Evolutionary conservation across 768 basidiomycete species (phyloP), one percentile per base, ranked within the genome.

Genomic region (Rhodotorula kratochvilovae): DNA sequence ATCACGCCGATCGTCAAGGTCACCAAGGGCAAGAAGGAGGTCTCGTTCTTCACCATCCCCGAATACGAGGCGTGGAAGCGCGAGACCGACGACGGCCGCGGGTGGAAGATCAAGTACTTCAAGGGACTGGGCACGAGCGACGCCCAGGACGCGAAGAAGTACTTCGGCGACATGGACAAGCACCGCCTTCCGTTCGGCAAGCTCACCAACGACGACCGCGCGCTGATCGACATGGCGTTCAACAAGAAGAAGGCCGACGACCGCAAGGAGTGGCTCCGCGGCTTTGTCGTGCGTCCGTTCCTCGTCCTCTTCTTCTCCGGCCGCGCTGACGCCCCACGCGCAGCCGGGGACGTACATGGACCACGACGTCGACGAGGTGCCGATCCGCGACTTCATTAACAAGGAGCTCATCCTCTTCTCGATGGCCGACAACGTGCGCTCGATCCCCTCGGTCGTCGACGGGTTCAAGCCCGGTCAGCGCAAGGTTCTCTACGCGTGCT

Each of bases 191-290:
- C 92, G 0, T 98, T 99, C 82, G 85, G 89, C 5, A 82, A 87
- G 6, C 88, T 87, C 7, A 87, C 90, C 77, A 85, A 88, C 0
- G 92, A 88, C 5, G 96, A 98, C 75, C 87, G 86, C 56, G 88
- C 88, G 13, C 84, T 97, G 46, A 95, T 99, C 70, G 96, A 99
- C 51, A 87, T 99, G 66, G 96, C 96, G 0, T 99, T 99, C 84
- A 97, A 92, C 83, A 99, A 98, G 86, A 98, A 97, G 85, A 97
- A 95, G 79, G 91, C 93, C 0, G 96, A 99, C 70, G 93, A 97
- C 5, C 88, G 96, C 63, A 98, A 99, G 80, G 96, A 99, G 67
- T 99, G 96, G 96, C 82, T 99, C 21, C 86, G 96, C 33, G 88
- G 91, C 71, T 95, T 92, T 83, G 92, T 86, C 84, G 92, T 89